Base-by-base conservation (phyloP, 2,329 filamentous ascomycete species). In the Diaporthe sp. region DNA sequence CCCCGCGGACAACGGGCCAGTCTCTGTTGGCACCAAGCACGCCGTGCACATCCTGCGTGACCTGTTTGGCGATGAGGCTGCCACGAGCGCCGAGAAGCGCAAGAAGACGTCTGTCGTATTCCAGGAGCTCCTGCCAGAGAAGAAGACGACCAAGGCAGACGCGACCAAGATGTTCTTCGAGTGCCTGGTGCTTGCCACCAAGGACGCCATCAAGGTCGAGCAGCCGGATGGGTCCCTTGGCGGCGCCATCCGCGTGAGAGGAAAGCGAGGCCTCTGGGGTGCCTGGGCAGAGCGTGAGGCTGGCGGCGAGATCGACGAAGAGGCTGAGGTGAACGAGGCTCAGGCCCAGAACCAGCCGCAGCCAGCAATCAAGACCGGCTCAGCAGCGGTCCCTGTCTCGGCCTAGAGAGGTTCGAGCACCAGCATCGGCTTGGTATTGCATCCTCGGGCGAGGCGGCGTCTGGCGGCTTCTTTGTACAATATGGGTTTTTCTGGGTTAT, bases 81-180 rank as follows among this genome's bases (percentile, higher is more conserved):
- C 92, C 62, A 88, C 90, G 28, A 91, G 92, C 78, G 90, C 93
- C 3, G 91, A 92, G 74, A 93, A 94, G 84, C 92, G 95, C 80
- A 94, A 93, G 83, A 94, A 94, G 83, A 90, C 89, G 34, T 91
- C 91, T 17, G 95, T 98, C 4, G 89, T 97, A 4, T 98, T 99
- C 88, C 96, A 98, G 81, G 94, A 98, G 75, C 89, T 99, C 65
- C 90, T 98, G 46, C 97, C 97, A 0, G 95, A 98, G 84, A 86
- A 89, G 78, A 91, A 90, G 76, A 96, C 96, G 0, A 95, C 90
- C 79, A 94, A 95, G 84, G 94, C 94, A 12, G 97, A 98, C 80
- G 97, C 97, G 0, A 99, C 97, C 58, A 98, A 98, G 89, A 98
- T 99, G 95, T 99, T 99, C 87, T 99, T 99, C 81, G 97, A 99